phyloP scores from a whole-genome alignment of 2,329 filamentous ascomycete genomes.

The Colletotrichum camelliae region DNA sequence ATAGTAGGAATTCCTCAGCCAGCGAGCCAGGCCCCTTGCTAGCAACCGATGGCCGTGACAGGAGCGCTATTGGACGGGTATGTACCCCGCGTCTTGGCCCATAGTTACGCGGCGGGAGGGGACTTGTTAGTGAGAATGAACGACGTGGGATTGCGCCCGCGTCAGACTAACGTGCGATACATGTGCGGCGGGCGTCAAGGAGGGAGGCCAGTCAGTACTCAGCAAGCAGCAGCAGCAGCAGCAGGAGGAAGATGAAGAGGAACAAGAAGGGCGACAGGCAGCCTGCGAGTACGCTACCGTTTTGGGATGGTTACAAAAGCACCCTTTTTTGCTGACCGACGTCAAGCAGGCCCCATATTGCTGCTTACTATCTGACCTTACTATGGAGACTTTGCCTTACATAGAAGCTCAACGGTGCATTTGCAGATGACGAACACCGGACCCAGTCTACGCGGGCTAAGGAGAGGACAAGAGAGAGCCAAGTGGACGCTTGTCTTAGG shows the following conservation, averaged over 20 bases:
- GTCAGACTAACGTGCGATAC: background rate
- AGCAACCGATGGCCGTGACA: background rate
- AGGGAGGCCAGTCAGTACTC: background rate
- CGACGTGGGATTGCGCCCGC: background rate
- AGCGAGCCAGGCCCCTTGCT: background rate
- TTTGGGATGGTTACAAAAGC: background rate
- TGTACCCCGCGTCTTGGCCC: constrained; percentile 20
- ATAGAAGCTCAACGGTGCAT: background rate
- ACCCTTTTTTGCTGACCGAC: background rate
- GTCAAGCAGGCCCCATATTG: background rate
- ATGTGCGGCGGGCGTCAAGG: background rate
- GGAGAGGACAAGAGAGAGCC: background rate
- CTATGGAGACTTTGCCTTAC: background rate
- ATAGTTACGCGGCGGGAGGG: background rate
- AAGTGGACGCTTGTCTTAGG: background rate
- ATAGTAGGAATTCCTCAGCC: background rate
- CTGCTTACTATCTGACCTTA: background rate
- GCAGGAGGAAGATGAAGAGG: background rate
- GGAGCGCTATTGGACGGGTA: constrained; percentile 23
- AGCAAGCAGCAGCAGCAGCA: background rate
- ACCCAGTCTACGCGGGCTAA: background rate
- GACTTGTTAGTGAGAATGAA: background rate
- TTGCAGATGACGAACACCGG: background rate
- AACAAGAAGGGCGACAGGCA: background rate
- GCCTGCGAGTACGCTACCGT: background rate